Percentiles rank a stretch among this genome's conserved stretches.
Evolutionary conservation across 2,329 filamentous ascomycete genomes (phyloP).

Genomic region (Aaosphaeria arxii): DNA sequence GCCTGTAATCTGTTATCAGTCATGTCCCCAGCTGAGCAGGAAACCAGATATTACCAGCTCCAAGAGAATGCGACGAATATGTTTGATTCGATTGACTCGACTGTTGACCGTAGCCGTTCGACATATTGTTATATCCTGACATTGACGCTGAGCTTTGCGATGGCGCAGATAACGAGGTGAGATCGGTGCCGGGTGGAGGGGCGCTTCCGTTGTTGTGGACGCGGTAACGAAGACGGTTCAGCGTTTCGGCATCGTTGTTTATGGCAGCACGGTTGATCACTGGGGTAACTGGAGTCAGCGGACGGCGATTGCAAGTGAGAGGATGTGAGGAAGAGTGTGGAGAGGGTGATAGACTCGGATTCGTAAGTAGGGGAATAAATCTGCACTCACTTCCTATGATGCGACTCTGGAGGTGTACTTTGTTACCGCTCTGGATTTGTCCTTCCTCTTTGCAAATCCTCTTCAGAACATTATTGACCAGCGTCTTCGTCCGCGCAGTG

Average conservation of each 20-base stretch:
- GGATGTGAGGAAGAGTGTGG: background rate
- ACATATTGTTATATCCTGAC: constrained; percentile 14
- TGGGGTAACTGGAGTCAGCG: constrained; percentile 14
- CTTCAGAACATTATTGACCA: constrained; percentile 68
- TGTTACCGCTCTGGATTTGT: constrained; percentile 72
- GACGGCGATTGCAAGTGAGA: background rate
- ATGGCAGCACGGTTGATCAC: constrained; percentile 37
- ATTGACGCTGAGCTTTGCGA: background rate
- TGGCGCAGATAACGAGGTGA: constrained; percentile 13
- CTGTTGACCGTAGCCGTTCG: constrained; percentile 1
- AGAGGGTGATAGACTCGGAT: background rate
- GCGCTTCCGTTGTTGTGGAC: constrained; percentile 39
- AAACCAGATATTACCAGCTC: too few relatives aligned
- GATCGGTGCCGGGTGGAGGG: constrained; percentile 15
- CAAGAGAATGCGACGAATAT: too few relatives aligned
- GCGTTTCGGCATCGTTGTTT: constrained; percentile 29
- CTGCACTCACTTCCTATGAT: constrained; percentile 70
- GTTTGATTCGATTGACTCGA: too few relatives aligned
- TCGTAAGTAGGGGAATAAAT: background rate
- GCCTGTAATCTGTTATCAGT: constrained; percentile 21
- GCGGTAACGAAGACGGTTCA: constrained; percentile 40
- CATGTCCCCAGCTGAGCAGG: too few relatives aligned
- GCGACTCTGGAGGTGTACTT: constrained; percentile 75
- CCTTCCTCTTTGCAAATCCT: constrained; percentile 72
- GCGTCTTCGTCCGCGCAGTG: constrained; percentile 49